These are phyloP conservation scores for Calophaca sinica DNA, from an alignment of 306 rosid genomes.

Conservation along the genomic window DNA sequence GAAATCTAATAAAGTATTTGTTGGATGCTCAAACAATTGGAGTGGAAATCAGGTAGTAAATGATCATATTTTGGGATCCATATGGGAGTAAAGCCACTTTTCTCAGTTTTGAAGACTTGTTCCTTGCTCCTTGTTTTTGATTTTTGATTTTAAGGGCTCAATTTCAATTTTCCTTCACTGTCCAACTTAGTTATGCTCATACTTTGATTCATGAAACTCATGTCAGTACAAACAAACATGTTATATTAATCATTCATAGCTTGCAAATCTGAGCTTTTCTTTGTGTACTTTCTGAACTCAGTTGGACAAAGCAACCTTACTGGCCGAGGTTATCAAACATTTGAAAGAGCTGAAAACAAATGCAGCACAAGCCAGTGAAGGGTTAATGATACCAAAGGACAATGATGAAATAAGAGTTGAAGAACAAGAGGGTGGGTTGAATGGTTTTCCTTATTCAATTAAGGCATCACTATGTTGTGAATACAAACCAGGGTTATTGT, in stretches of 20 bases:
- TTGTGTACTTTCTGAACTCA: slow-evolving; percentile 32
- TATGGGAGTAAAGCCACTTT: background rate
- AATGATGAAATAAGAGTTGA: slow-evolving; percentile 74
- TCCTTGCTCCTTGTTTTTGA: background rate
- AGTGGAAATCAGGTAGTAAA: background rate
- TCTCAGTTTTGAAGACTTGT: background rate
- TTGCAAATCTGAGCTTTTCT: slow-evolving; percentile 29
- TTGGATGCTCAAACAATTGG: no score
- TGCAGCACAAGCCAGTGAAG: slow-evolving; percentile 65
- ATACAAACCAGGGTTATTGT: slow-evolving; percentile 58
- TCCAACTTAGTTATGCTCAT: background rate
- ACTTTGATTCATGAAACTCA: slow-evolving; percentile 32
- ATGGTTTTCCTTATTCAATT: slow-evolving; percentile 65
- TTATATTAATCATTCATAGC: slow-evolving; percentile 20
- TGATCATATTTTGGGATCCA: slow-evolving; percentile 8
- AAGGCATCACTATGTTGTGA: slow-evolving; percentile 72
- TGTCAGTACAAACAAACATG: slow-evolving; percentile 9
- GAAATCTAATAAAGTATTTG: no score
- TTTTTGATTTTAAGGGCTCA: background rate
- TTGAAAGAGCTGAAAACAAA: slow-evolving; percentile 58
- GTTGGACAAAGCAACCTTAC: slow-evolving; percentile 74
- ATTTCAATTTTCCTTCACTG: background rate
- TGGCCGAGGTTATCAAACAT: slow-evolving; percentile 50
- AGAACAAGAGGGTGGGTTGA: slow-evolving; percentile 54
- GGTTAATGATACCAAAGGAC: slow-evolving; percentile 62